Percentiles rank a stretch among this genome's conserved stretches.
These are phyloP conservation scores for Sclerotinia glacialis DNA, from an alignment of 2,329 filamentous ascomycete genomes.

Conservation along the genomic window DNA sequence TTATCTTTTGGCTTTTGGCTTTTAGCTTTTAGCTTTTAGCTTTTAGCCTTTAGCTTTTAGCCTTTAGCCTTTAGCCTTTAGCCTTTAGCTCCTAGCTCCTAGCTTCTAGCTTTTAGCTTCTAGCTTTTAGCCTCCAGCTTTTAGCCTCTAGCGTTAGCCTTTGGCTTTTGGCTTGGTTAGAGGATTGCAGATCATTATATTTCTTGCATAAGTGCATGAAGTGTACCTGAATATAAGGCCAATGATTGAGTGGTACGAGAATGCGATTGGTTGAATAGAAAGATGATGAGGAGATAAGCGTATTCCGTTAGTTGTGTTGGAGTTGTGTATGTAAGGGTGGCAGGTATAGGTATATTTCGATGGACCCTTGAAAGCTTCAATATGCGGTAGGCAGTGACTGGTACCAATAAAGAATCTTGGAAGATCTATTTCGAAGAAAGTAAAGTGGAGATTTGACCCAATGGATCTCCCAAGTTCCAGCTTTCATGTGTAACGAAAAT, in stretches of 20 bases:
- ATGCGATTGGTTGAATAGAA: neutral
- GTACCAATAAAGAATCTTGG: neutral
- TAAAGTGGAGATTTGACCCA: neutral
- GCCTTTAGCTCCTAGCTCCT: neutral
- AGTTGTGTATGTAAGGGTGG: no score
- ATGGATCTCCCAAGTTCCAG: constrained; percentile 3
- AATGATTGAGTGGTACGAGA: neutral
- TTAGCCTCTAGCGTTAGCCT: no score
- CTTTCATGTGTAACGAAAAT: constrained; percentile 3
- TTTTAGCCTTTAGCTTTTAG: neutral
- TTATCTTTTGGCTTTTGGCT: neutral
- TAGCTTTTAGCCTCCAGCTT: no score
- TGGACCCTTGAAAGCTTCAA: neutral
- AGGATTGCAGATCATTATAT: neutral
- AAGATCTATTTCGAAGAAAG: neutral
- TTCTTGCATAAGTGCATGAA: neutral
- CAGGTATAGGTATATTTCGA: neutral
- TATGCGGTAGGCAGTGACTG: no score
- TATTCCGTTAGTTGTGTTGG: no score
- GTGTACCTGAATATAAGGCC: neutral
- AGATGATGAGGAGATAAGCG: neutral
- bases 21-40: neutral
- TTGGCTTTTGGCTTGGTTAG: neutral
- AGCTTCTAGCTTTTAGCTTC: no score
- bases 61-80: no score